Evolutionary conservation across 1,139 yeast genomes (phyloP).

Genomic region (Nakaseomyces uthaithaninus): DNA sequence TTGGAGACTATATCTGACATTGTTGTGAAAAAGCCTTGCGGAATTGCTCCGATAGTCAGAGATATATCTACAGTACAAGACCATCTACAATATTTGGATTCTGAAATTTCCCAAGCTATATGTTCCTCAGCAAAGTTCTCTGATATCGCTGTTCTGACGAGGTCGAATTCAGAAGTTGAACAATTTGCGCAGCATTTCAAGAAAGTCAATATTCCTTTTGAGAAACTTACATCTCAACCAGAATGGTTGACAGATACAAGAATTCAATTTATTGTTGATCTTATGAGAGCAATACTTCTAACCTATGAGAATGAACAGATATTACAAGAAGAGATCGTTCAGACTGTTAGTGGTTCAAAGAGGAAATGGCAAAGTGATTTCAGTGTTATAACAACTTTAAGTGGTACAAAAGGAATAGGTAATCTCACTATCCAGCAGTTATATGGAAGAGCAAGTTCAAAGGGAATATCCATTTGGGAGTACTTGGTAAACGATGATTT

Average conservation of each 20-base stretch:
- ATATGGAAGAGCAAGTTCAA: conserved; percentile 14
- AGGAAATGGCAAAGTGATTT: conserved; percentile 22
- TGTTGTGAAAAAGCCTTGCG: conserved; percentile 32
- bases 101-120: conserved; percentile 22
- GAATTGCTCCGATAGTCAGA: conserved; percentile 16
- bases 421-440: conserved; percentile 19
- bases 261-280: conserved; percentile 43
- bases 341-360: too few relatives aligned
- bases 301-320: conserved; percentile 11
- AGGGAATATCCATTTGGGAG: conserved; percentile 22
- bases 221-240: conserved; percentile 42
- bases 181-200: conserved; percentile 37
- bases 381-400: conserved; percentile 22
- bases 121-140: conserved; percentile 24
- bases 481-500: conserved; percentile 13
- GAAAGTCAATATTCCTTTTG: conserved; percentile 38
- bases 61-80: conserved; percentile 16
- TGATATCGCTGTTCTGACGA: conserved; percentile 50
- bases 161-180: conserved; percentile 49
- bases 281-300: conserved; percentile 36
- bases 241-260: conserved; percentile 44
- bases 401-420: conserved; percentile 25
- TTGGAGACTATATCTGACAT: conserved; percentile 10
- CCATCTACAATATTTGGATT: conserved; percentile 20
- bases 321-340: conserved; percentile 3